These are phyloP conservation scores for Porphyra umbilicalis DNA, from an alignment of 31 red algal species.

Conservation along the genomic window DNA sequence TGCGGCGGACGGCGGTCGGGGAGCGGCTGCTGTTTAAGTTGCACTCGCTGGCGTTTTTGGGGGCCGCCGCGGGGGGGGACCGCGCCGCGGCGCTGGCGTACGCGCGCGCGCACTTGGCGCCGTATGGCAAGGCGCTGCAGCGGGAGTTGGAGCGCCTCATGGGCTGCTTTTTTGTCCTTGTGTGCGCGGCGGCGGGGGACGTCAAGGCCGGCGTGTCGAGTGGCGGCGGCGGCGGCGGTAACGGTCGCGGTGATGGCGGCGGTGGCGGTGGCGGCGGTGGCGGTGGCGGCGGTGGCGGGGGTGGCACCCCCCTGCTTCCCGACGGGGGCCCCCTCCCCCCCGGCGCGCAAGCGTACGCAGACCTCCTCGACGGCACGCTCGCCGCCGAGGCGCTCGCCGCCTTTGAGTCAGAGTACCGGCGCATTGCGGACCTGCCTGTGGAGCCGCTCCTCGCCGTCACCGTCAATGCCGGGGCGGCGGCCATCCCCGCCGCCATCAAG, in stretches of 20 bases:
- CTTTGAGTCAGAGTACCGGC: neutral
- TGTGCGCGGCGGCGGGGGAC: neutral
- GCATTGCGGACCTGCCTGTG: neutral
- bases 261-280: too few species aligned
- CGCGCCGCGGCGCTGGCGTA: conserved; percentile 11
- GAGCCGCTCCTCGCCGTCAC: neutral
- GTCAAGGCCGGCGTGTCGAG: neutral
- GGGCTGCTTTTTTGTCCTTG: neutral
- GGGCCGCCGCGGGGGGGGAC: conserved; percentile 10
- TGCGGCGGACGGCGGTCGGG: neutral
- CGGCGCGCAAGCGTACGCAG: neutral
- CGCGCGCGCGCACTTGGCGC: conserved; percentile 25
- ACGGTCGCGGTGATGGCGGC: neutral
- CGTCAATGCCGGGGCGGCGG: neutral
- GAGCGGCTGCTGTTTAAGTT: conserved; percentile 15
- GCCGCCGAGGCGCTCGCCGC: neutral
- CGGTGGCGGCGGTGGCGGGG: neutral
- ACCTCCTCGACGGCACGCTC: neutral
- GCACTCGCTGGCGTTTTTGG: conserved; percentile 31
- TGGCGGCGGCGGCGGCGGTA: neutral
- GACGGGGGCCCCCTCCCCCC: neutral
- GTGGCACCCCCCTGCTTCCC: neutral
- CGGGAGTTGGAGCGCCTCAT: neutral
- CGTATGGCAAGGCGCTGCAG: conserved; percentile 1
- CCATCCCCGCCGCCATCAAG: neutral